Evolutionary conservation across 352 stramenopile species (phyloP), one percentile per base, ranked within the genome.

Genomic region (Phytopythium boreale): DNA sequence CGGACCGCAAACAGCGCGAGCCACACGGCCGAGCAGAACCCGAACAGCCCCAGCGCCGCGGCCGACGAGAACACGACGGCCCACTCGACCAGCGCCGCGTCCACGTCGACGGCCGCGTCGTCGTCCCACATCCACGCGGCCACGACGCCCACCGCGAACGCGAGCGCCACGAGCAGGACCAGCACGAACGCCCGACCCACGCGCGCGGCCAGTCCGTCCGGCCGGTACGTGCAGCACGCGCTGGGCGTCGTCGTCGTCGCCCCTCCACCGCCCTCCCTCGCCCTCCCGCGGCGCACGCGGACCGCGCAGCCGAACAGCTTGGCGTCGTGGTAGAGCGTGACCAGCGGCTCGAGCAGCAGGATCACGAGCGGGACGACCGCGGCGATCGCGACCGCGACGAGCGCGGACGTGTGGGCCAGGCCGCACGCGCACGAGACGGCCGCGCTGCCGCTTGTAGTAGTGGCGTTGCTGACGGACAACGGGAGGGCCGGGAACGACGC

Each of bases 311-410:
- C 72, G 53, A 72, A 73, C 20, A 82, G 27, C 58, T 89, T 80
- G 14, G 68, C 65, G 63, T 88, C 75, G 20, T 77, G 72, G 61
- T 89, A 89, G 66, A 89, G 85, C 22, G 76, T 87, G 31, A 88
- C 80, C 29, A 88, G 59, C 37, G 82, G 75, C 62, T 89, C 72
- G 6, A 76, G 66, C 11, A 84, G n/a, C 26, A 86, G 58, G 24
- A 78, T 66, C 22, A 69, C 46, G 1, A 85, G 27, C 1, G 80
- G 78, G 22, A 89, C 60, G 4, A 63, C 66, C 7, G 69, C 61
- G 24, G 70, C 78, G 58, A 85, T 75, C 14, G 83, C 27, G 31
- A 82, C 69, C 24, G 80, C 71, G 36, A 79, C 67, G 41, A 74
- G 49, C 29, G 82, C 79, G 8, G 79, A 82, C 10, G 68, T 62